Evolutionary conservation across 1,284 basidiomycete species (phyloP).

Genomic region (Cryptococcus hybrid): DNA sequence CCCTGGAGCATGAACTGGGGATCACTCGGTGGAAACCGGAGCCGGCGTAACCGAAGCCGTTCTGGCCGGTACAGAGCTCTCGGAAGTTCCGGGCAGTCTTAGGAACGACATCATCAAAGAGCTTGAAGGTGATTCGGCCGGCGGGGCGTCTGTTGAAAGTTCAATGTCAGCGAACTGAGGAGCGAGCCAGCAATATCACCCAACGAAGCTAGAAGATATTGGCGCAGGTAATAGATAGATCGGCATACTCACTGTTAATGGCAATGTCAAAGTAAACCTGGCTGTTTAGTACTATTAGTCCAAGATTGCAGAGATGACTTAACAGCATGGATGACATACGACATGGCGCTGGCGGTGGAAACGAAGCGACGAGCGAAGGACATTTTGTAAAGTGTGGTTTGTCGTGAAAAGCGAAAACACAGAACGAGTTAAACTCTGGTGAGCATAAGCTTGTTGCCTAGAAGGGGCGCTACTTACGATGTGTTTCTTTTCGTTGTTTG

Average conservation of each 20-base stretch:
- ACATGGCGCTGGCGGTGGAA: slow-evolving; percentile 41
- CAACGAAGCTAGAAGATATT: not conserved
- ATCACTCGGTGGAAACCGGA: slow-evolving; percentile 91
- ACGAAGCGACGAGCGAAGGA: slow-evolving; percentile 47
- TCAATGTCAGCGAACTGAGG: not conserved
- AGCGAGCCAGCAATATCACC: not conserved
- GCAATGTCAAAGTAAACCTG: slow-evolving; percentile 73
- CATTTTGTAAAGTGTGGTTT: slow-evolving; percentile 18
- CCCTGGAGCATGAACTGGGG: slow-evolving; percentile 55
- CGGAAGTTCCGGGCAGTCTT: slow-evolving; percentile 88
- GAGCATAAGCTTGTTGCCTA: slow-evolving; percentile 23
- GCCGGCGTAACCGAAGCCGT: slow-evolving; percentile 63
- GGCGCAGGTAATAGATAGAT: not conserved
- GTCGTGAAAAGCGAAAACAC: not conserved
- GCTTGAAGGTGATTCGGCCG: slow-evolving; percentile 70
- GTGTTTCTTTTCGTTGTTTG: slow-evolving; percentile 7
- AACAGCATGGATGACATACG: slow-evolving; percentile 21
- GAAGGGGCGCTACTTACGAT: slow-evolving; percentile 5
- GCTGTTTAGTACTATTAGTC: slow-evolving; percentile 14
- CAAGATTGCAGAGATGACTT: not conserved
- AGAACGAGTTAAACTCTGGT: slow-evolving; percentile 17
- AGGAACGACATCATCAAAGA: slow-evolving; percentile 57
- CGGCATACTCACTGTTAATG: slow-evolving; percentile 58
- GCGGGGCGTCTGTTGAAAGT: slow-evolving; percentile 50
- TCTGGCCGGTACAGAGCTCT: slow-evolving; percentile 88